Evolutionary conservation across 1,284 basidiomycete species (phyloP), one percentile per base, ranked within the genome.

Genomic region (Porodaedalea pini): DNA sequence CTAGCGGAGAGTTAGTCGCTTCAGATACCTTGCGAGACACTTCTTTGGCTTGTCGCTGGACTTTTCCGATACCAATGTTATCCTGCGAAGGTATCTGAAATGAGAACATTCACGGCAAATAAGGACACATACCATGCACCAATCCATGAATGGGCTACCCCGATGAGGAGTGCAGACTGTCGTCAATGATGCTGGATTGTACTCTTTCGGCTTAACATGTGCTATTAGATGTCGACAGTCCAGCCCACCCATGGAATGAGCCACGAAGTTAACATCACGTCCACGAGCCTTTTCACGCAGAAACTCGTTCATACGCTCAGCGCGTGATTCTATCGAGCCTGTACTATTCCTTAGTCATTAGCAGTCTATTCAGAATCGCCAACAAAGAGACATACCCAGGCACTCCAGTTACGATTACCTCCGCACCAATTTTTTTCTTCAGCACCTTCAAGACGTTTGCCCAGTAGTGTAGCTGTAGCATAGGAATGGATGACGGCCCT

Each of bases 81-180:
- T 90, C 88, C 80, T 91, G 68, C 57, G 45, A 51, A 40, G 13
- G 13, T 4, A 3, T 23, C n/a, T n/a, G 8, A 7, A 25, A 45
- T 49, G 7, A 32, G 25, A 7, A 17, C n/a, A 39, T 4, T 19
- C 57, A 40, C 51, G 23, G 48, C 21, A 27, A 37, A 59, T 19
- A 54, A 31, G 23, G 37, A 53, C 21, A 76, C 86, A 65, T 68
- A 89, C 90, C 52, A 81, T 80, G 74, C 96, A 98, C 96, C 96
- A 99, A 73, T 98, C 94, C 97, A 99, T 99, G 71, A 99, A 98
- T 0, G 96, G 94, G 65, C 91, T 94, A 25, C 96, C 96, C 25
- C 91, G 83, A 71, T 99, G 97, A 15, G 97, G 97, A 0, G 97
- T 98, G 45, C 88, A 88, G 62, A 99, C 83, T 15, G 89, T 92